Percentiles rank a stretch among this genome's conserved stretches.
Conservation (phyloP, 1,284 basidiomycete genomes). For the Pyrrhoderma noxium region DNA sequence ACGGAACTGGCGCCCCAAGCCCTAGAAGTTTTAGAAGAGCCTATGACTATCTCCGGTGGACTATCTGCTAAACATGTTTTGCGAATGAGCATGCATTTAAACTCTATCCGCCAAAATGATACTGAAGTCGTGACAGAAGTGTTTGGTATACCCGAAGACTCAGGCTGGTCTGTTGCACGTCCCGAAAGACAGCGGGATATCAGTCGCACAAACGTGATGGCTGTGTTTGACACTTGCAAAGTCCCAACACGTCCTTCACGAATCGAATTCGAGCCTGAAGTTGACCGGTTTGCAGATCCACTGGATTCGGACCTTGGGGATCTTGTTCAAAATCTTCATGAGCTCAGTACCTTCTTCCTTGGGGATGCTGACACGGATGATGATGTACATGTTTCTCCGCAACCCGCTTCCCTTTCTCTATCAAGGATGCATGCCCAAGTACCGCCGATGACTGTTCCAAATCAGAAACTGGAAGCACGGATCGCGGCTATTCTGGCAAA, state of each 20-base stretch:
- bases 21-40: constrained; percentile 87
- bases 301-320: constrained; percentile 71
- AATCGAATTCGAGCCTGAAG: constrained; percentile 59
- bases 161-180: constrained; percentile 81
- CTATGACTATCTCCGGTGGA: constrained; percentile 70
- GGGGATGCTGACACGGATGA: constrained; percentile 32
- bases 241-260: constrained; percentile 67
- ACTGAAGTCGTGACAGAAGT: constrained; percentile 55
- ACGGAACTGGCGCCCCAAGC: constrained; percentile 82
- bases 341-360: constrained; percentile 82
- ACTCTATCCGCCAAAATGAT: constrained; percentile 34
- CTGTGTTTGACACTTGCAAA: constrained; percentile 78
- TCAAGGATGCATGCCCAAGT: constrained; percentile 27
- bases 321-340: constrained; percentile 80
- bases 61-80: constrained; percentile 79
- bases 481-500: constrained; percentile 76
- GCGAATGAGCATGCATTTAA: constrained; percentile 74
- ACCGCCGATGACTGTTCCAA: constrained; percentile 31
- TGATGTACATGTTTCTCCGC: constrained; percentile 12
- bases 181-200: constrained; percentile 51
- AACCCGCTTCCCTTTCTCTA: not conserved
- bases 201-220: constrained; percentile 72
- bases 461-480: constrained; percentile 61
- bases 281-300: constrained; percentile 28
- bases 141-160: constrained; percentile 74